A percentile compares a stretch with the other conserved stretches of the same genome.
Conservation (phyloP, 2,329 filamentous ascomycete genomes). For the Neofusicoccum ribis region DNA sequence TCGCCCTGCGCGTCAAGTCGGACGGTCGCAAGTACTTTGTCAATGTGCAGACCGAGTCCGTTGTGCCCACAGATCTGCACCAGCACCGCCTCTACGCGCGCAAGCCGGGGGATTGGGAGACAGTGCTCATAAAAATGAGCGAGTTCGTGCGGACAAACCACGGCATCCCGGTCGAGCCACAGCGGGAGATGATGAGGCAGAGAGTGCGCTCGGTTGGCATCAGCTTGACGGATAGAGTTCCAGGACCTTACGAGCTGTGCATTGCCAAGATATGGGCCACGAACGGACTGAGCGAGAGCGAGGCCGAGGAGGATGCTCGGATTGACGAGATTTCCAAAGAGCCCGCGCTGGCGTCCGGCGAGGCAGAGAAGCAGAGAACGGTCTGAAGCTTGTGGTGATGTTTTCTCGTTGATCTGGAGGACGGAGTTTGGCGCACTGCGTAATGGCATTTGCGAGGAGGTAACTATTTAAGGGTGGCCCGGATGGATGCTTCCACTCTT, state of each 20-base stretch:
- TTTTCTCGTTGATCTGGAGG: neutral
- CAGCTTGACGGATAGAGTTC: conserved; percentile 82
- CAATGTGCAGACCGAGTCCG: conserved; percentile 91
- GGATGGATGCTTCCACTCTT: no score
- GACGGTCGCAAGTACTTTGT: conserved; percentile 92
- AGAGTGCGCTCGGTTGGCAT: conserved; percentile 85
- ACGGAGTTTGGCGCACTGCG: neutral
- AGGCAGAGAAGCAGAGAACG: neutral
- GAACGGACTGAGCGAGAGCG: conserved; percentile 56
- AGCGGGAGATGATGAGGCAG: conserved; percentile 83
- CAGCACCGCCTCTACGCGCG: conserved; percentile 85
- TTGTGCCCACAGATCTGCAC: conserved; percentile 93
- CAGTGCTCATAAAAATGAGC: conserved; percentile 83
- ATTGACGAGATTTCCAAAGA: conserved; percentile 27
- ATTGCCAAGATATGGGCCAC: conserved; percentile 91
- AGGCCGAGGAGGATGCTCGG: conserved; percentile 25
- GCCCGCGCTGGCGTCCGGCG: neutral
- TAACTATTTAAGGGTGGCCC: no score
- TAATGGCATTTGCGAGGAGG: neutral
- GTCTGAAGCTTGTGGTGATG: neutral
- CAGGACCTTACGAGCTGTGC: conserved; percentile 83
- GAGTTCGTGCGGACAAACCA: conserved; percentile 96
- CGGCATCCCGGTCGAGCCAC: conserved; percentile 88
- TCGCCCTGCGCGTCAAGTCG: conserved; percentile 84
- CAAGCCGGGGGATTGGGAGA: conserved; percentile 87